A percentile compares a stretch with the other conserved stretches of the same genome.
phyloP scores from a whole-genome alignment of 2,329 filamentous ascomycete species.

The Pestalotiopsis sp. region DNA sequence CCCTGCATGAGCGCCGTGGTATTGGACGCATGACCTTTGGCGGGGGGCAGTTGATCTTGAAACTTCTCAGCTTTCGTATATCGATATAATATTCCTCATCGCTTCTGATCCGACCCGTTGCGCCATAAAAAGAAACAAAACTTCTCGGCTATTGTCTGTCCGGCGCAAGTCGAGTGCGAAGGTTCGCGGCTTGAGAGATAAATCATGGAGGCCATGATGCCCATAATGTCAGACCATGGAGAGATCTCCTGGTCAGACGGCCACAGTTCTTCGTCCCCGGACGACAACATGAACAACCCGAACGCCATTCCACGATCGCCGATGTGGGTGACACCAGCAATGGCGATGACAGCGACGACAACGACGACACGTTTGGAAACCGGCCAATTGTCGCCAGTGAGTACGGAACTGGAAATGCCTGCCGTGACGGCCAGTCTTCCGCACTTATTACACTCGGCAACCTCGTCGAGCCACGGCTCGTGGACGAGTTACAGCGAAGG shows the following conservation, averaged over 20 bases:
- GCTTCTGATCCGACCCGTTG: neutral
- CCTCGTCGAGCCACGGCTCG: constrained; percentile 48
- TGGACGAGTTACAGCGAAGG: constrained; percentile 44
- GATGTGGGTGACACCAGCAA: constrained; percentile 34
- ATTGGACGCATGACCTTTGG: constrained; percentile 26
- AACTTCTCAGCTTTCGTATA: neutral
- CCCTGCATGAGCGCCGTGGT: constrained; percentile 22
- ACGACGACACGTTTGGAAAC: constrained; percentile 38
- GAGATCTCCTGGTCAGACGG: constrained; percentile 49
- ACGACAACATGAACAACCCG: constrained; percentile 38
- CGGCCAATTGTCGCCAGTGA: constrained; percentile 57
- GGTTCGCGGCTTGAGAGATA: constrained; percentile 43
- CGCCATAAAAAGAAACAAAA: neutral
- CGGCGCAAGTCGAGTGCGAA: neutral
- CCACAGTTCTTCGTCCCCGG: constrained; percentile 44
- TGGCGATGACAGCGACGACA: neutral
- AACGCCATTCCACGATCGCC: constrained; percentile 36
- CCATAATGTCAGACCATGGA: constrained; percentile 43
- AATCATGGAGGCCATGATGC: constrained; percentile 50
- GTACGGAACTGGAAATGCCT: constrained; percentile 48
- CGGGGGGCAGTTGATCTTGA: constrained; percentile 25
- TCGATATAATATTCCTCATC: neutral
- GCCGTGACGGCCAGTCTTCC: constrained; percentile 38
- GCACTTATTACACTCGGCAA: constrained; percentile 46
- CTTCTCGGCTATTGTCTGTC: neutral